Evolutionary conservation across 2,329 filamentous ascomycete genomes (phyloP), one percentile per base, ranked within the genome.

Genomic region (Pseudogymnoascus sp.): DNA sequence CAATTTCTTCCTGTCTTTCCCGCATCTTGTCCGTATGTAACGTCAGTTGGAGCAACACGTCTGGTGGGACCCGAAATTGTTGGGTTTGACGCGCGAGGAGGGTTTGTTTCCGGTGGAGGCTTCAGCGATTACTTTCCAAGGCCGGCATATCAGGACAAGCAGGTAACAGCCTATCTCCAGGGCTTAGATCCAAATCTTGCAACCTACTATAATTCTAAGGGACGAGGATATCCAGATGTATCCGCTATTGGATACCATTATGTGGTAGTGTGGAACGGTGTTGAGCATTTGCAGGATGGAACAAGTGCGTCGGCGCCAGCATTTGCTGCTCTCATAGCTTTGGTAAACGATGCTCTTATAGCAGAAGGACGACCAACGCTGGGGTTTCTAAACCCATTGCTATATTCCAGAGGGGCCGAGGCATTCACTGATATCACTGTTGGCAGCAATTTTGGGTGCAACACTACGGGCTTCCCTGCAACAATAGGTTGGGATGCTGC

Each of bases 321-420:
- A 0, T 79, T 81, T 2, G 77, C 82, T 0, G 80, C 77, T 15
- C 76, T 88, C 61, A 75, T 88, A 37, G 74, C 81, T 2, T 75
- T 88, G 4, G 74, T 88, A 47, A 88, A 88, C 65, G 84, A 87
- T 63, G 82, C 82, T 0, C 73, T 83, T 12, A 70, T 86, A 15
- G 72, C 78, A 0, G 73, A 72, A 9, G 80, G 81, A 6, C 78
- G 80, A 68, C 68, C 68, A 6, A 66, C 71, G 0, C 64, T 77
- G 1, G 75, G 76, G 2, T 77, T 75, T 66, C 61, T 77, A 57
- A 78, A 77, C 63, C 75, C 76, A 0, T 75, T 73, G 74, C 61
- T 77, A 12, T 77, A 77, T 62, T 65, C 64, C 2, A 63, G 63
- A n/a, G 71, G 69, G 9, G 68, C 66, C 58, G 70, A 71, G 53